These are phyloP conservation scores for Brettanomyces nanus DNA, from an alignment of 805 yeast species.

Conservation along the genomic window DNA sequence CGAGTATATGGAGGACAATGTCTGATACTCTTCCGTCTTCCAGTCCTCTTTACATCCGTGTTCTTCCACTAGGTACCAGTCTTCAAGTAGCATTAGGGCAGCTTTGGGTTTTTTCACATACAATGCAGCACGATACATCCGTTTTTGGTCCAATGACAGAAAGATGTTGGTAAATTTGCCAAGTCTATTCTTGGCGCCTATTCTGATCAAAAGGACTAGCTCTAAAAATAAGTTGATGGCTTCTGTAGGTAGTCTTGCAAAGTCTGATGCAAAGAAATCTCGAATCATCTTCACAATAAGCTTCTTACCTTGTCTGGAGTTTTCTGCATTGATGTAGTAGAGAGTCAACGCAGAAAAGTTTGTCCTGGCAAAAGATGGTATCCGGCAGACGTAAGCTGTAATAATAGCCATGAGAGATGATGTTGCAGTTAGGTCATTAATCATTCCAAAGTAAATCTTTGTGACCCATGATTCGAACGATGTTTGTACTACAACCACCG, in stretches of 20 bases:
- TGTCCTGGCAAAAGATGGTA: constrained; percentile 21
- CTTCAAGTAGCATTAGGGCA: constrained; percentile 43
- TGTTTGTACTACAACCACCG: constrained; percentile 6
- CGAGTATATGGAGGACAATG: constrained; percentile 34
- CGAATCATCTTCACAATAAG: constrained; percentile 14
- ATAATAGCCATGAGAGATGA: constrained; percentile 28
- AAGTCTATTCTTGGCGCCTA: constrained; percentile 28
- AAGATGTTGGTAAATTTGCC: constrained; percentile 25
- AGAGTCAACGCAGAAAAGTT: constrained; percentile 24
- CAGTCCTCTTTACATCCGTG: constrained; percentile 6
- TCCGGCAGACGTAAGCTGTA: constrained; percentile 23
- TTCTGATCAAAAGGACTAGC: constrained; percentile 29
- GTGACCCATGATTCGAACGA: constrained; percentile 25
- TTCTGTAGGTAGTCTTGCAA: constrained; percentile 5
- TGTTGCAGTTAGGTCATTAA: constrained; percentile 24
- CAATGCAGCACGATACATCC: constrained; percentile 27
- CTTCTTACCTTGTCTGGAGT: constrained; percentile 12
- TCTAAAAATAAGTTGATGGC: constrained; percentile 21
- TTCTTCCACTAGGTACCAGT: constrained; percentile 18
- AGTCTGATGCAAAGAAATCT: constrained; percentile 16
- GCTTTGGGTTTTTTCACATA: constrained; percentile 30
- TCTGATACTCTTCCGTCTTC: constrained; percentile 3
- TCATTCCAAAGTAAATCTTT: constrained; percentile 25
- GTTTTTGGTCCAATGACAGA: constrained; percentile 21
- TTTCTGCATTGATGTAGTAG: constrained; percentile 17